phyloP scores from a whole-genome alignment of 495 filamentous ascomycete genomes.

The Aspergillus ostianus region DNA sequence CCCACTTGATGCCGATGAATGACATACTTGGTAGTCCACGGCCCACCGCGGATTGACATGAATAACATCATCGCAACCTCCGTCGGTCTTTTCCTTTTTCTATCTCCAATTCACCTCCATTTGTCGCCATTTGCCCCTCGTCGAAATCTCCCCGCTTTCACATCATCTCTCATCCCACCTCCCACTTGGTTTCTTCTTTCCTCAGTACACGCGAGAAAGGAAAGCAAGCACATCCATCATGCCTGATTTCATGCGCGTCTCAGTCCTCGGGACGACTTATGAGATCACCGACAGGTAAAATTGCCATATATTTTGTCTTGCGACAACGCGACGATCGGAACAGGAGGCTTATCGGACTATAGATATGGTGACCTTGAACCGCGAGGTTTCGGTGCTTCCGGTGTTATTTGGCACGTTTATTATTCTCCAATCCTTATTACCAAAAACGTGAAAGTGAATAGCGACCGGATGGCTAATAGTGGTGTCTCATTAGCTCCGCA shows the following conservation, averaged over 20 bases:
- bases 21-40: background rate
- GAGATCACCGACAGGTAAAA: slow-evolving; percentile 93
- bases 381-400: slow-evolving; percentile 96
- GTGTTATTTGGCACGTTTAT: slow-evolving; percentile 77
- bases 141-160: too few species aligned
- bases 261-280: slow-evolving; percentile 98
- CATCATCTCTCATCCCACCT: background rate
- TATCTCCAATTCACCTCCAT: too few species aligned
- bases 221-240: background rate
- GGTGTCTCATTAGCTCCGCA: slow-evolving; percentile 62
- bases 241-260: slow-evolving; percentile 74
- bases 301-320: background rate
- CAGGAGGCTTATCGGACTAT: background rate
- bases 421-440: background rate
- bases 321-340: background rate
- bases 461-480: background rate
- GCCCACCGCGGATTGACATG: background rate
- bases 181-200: background rate
- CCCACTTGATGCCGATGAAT: background rate
- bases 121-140: background rate
- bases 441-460: background rate
- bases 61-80: background rate
- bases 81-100: background rate
- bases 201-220: background rate
- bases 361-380: slow-evolving; percentile 95